These are phyloP conservation scores for Xylariaceae sp. DNA, from an alignment of 2,329 filamentous ascomycete genomes.

Conservation along the genomic window DNA sequence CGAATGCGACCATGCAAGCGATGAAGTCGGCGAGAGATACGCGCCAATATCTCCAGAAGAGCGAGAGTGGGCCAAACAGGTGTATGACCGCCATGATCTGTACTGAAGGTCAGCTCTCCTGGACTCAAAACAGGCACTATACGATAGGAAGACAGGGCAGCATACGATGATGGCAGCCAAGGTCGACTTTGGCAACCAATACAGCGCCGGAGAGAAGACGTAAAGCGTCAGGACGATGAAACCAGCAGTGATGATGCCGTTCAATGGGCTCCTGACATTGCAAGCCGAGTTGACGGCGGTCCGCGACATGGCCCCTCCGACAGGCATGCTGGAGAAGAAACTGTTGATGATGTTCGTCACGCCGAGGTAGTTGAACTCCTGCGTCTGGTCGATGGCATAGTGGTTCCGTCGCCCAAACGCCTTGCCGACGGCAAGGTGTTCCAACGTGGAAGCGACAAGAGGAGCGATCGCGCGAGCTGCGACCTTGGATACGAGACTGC, in stretches of 20 bases:
- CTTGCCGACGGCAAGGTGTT: conserved; percentile 62
- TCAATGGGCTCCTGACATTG: conserved; percentile 57
- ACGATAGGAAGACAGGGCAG: conserved; percentile 2
- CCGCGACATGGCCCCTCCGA: conserved; percentile 63
- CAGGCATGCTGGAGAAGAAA: conserved; percentile 60
- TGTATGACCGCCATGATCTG: conserved; percentile 60
- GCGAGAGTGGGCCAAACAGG: conserved; percentile 52
- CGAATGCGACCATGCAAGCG: conserved; percentile 56
- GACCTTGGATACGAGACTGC: conserved; percentile 47
- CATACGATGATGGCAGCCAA: conserved; percentile 58
- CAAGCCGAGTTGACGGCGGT: conserved; percentile 65
- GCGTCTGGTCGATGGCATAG: conserved; percentile 60
- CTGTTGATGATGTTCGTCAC: conserved; percentile 60
- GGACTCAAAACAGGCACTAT: not conserved
- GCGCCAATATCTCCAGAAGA: conserved; percentile 62
- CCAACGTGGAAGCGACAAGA: conserved; percentile 56
- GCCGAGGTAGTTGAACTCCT: conserved; percentile 62
- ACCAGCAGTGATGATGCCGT: conserved; percentile 55
- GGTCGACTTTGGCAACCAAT: conserved; percentile 65
- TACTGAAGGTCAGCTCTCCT: not conserved
- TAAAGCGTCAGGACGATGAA: conserved; percentile 60
- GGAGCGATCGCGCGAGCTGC: conserved; percentile 53
- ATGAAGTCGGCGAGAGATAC: conserved; percentile 62
- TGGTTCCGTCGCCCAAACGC: conserved; percentile 59
- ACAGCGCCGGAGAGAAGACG: conserved; percentile 55